Evolutionary conservation across 495 filamentous ascomycete genomes (phyloP).

Genomic region (Penicillium samsonianum): DNA sequence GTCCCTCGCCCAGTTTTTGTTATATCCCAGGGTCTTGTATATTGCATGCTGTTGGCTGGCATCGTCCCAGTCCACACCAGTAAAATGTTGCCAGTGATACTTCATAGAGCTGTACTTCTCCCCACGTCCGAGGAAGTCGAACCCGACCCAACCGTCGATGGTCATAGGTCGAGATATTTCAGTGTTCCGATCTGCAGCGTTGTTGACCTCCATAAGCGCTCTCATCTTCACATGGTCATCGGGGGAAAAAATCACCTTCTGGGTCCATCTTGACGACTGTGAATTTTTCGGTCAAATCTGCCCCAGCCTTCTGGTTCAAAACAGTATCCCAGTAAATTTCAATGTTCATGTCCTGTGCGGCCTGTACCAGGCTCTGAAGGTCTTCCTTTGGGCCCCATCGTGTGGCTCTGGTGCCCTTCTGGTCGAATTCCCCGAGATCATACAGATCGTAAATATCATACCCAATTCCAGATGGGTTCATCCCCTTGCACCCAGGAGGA

Average conservation of each 20-base stretch:
- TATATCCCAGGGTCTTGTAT: slow-evolving; percentile 64
- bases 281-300: slow-evolving; percentile 62
- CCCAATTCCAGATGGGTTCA: slow-evolving; percentile 61
- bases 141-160: slow-evolving; percentile 69
- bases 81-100: slow-evolving; percentile 71
- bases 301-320: slow-evolving; percentile 75
- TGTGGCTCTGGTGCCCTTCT: slow-evolving; percentile 63
- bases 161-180: slow-evolving; percentile 56
- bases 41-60: slow-evolving; percentile 58
- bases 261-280: slow-evolving; percentile 61
- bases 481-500: slow-evolving; percentile 72
- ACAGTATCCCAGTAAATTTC: slow-evolving; percentile 74
- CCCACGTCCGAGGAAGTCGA: slow-evolving; percentile 63
- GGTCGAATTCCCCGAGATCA: slow-evolving; percentile 74
- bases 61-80: slow-evolving; percentile 66
- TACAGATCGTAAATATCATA: slow-evolving; percentile 79
- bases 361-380: slow-evolving; percentile 50
- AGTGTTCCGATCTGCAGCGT: slow-evolving; percentile 51
- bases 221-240: not conserved
- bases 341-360: slow-evolving; percentile 53
- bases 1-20: slow-evolving; percentile 63
- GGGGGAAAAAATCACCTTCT: slow-evolving; percentile 31
- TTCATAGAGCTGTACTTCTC: slow-evolving; percentile 60
- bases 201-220: not conserved
- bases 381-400: slow-evolving; percentile 73